A percentile compares a stretch with the other conserved stretches of the same genome.
Conservation (phyloP, 225 moss, liverwort and hornwort species). For the Sphagnum contortum region DNA sequence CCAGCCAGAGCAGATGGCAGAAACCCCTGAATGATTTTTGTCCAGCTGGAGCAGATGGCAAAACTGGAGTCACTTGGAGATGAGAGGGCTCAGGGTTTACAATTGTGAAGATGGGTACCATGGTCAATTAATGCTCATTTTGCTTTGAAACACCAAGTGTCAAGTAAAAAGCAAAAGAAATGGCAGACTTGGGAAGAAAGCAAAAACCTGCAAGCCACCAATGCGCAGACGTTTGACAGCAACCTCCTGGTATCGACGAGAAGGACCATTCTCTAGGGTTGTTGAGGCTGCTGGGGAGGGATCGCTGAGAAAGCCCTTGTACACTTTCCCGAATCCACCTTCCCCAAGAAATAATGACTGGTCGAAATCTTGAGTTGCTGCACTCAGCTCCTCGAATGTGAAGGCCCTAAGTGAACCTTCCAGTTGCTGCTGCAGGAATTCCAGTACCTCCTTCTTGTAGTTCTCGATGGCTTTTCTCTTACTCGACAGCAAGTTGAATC, state of each 20-base stretch:
- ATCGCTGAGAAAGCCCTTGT: too few relatives aligned
- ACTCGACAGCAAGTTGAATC: background rate
- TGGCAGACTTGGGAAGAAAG: background rate
- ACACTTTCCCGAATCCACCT: background rate
- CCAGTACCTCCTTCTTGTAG: background rate
- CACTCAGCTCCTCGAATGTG: background rate
- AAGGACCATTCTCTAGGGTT: too few relatives aligned
- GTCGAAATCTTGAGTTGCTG: background rate
- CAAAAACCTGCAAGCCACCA: background rate
- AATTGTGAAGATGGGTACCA: background rate
- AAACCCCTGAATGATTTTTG: background rate
- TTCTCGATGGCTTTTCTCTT: background rate
- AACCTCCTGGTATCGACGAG: background rate
- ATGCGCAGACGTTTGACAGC: background rate
- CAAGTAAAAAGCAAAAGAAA: background rate
- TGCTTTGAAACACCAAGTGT: background rate
- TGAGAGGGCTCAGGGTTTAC: background rate
- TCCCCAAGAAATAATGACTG: background rate
- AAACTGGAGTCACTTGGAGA: too few relatives aligned
- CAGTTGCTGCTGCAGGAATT: background rate
- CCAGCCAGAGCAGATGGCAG: background rate
- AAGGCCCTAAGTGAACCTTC: background rate
- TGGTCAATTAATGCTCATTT: background rate
- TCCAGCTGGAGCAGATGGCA: background rate
- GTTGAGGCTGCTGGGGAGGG: too few relatives aligned